Base-by-base conservation (phyloP, 768 basidiomycete species). In the Trichaptum fuscoviolaceum region DNA sequence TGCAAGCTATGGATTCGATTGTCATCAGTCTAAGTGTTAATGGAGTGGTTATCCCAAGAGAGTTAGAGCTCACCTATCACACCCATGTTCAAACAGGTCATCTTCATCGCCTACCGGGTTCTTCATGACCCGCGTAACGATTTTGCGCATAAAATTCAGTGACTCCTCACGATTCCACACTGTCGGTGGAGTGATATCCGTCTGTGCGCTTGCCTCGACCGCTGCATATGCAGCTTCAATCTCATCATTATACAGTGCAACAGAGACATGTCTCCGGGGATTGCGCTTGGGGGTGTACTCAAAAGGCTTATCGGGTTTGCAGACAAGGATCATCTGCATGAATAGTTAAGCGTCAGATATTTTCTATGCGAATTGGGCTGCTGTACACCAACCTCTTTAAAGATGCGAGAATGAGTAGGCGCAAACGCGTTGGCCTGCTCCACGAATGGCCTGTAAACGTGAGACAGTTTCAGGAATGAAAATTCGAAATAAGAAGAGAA, bases 391-490 rank as follows among this genome's bases (percentile, higher is more conserved):
- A 78, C 80, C 77, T 82, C 81, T 66, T 82, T 83, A 73, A 83
- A 83, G 3, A 84, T 70, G 23, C 81, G 71, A 0, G 81, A 82
- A 67, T 83, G 82, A 35, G 75, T 71, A 8, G 83, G 83, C 0
- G 82, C 81, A 63, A 71, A 77, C 23, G 68, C 68, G 65, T 83
- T 84, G 63, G 78, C 72, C 59, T 75, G 68, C 64, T 82, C 77
- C 4, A 83, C 73, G 7, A 75, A 80, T 0, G 79, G 74, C 81
- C 80, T 83, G n/a, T n/a, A 63, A 5, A 17, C 20, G 12, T 23
- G 24, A 57, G 35, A 62, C 57, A 7, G 52, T n/a, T 18, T 18
- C 34, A 35, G 57, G 20, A 7, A 35, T 20, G 20, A 25, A 20
- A 26, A 52, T 36, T 35, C 64, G n/a, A 57, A 30, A 62, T 25